Conservation (phyloP, 331 rosid genomes). For the Ulmus americana region DNA sequence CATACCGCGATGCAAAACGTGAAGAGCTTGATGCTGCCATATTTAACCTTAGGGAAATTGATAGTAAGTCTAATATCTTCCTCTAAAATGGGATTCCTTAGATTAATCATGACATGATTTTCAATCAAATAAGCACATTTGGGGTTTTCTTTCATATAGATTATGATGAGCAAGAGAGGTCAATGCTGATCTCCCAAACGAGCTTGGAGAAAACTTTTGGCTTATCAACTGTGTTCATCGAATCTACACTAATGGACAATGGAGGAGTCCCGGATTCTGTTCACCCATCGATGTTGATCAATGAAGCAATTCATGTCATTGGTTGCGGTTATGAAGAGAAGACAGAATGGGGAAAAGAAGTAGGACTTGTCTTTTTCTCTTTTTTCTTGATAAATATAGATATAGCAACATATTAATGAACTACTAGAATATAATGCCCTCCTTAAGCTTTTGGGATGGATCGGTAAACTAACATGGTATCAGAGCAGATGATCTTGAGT, state of each 20-base stretch:
- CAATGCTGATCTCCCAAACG: conserved; percentile 90
- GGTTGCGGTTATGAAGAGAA: conserved; percentile 94
- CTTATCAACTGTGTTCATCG: conserved; percentile 81
- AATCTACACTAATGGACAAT: conserved; percentile 86
- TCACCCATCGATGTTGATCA: conserved; percentile 69
- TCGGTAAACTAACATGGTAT: no score
- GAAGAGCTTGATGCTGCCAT: conserved; percentile 97
- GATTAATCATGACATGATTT: conserved; percentile 13
- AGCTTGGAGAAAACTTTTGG: conserved; percentile 99
- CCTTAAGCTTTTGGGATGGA: no score
- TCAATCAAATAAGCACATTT: conserved; percentile 16
- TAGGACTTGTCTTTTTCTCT: conserved; percentile 16
- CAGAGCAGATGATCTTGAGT: no score
- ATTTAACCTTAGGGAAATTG: conserved; percentile 83
- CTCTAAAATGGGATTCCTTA: conserved; percentile 9
- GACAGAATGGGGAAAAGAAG: conserved; percentile 99
- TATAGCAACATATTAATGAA: no score
- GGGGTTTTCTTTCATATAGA: conserved; percentile 41
- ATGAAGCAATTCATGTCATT: conserved; percentile 96
- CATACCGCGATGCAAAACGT: conserved; percentile 70
- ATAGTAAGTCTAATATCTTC: conserved; percentile 47
- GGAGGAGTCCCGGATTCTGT: conserved; percentile 83
- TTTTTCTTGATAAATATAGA: neutral
- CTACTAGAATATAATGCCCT: no score
- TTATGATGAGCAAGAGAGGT: conserved; percentile 89